Evolutionary conservation across 2,329 filamentous ascomycete species (phyloP), one percentile per base, ranked within the genome.

Genomic region (Chaetomium strumarium): DNA sequence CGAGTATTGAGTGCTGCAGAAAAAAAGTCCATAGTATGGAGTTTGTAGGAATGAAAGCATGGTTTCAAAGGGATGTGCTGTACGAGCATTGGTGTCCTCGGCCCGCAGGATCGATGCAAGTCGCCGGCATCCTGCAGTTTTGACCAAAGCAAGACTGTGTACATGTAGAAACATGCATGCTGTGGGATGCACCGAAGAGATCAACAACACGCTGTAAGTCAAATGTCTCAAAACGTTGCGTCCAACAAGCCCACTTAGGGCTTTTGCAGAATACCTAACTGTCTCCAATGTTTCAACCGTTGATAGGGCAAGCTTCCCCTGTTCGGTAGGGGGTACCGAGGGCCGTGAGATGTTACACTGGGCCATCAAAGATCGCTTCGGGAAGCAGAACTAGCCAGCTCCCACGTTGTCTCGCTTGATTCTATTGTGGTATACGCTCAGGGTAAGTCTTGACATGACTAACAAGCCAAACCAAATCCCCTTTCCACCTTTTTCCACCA

Each of bases 41-140:
- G 24, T 24, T 24, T 7, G 24, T 24, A 24, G 24, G 24, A 24
- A 24, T 24, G 24, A 7, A 24, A 24, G 4, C 24, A 7, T 38
- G n/a, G 45, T 46, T 40, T 52, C 42, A 33, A 33, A 36, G 16
- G 24, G 31, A 19, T 37, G 17, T 39, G n/a, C 17, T 33, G 31
- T 19, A 31, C 42, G 49, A 43, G 49, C 42, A 46, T 19, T 44
- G 17, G 50, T 46, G 46, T n/a, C 13, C 51, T 53, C 49, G 46
- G 51, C 46, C 46, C 49, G 51, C 45, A 49, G 48, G 33, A 51
- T 36, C 29, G 42, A 24, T 20, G 49, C 43, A 46, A 41, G 42
- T 12, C 42, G 42, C n/a, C 42, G 29, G 49, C 36, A 46, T 51
- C 37, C 36, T 51, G 36, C 34, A 41, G 36, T 8, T 8, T 40